Evolutionary conservation across 148 eudicot genomes (phyloP), one percentile per base, ranked within the genome.

Genomic region (Arbutus unedo): DNA sequence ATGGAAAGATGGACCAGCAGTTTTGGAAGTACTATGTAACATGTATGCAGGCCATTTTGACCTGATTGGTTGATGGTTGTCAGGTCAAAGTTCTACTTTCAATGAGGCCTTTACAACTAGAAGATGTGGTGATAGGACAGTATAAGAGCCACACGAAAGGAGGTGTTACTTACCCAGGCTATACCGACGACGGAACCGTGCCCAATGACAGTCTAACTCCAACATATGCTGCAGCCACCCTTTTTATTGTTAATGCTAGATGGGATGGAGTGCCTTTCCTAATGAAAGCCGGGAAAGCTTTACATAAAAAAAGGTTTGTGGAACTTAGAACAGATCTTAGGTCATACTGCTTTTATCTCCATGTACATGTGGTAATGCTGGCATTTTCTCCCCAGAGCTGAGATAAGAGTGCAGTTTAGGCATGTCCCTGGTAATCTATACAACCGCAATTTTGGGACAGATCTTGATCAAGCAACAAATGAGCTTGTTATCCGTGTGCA

Each of bases 221-320:
- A 54, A 94, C 99, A 43, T 96, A 94, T 93, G 97, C 99, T 68
- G 99, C 99, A 2, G 99, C 99, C 43, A 92, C 97, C 55, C 91
- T 96, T 76, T 94, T 94, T 84, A 96, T 94, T 51, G 94, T 94
- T 82, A 96, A 96, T 84, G 95, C 99, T 14, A 88, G 99, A 90
- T 93, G 99, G 99, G 99, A 96, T 62, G 99, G 99, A 31, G 98
- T 96, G 76, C 99, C 99, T 75, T 96, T 96, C 85, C 90, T 96
- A 21, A 94, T 96, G 99, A 96, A 96, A 84, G 99, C 99, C 77
- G 99, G 99, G 54, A 96, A 96, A 89, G 99, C 99, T 21, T 87
- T 96, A 66, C 91, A 96, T 85, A 90, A 82, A 68, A 91, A 90
- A 89, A 90, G 99, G 99, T 96, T 13, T 56, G 86, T 23, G 57